Base-by-base conservation (phyloP, 23 red algal genomes). In the Pyropia haitanensis region DNA sequence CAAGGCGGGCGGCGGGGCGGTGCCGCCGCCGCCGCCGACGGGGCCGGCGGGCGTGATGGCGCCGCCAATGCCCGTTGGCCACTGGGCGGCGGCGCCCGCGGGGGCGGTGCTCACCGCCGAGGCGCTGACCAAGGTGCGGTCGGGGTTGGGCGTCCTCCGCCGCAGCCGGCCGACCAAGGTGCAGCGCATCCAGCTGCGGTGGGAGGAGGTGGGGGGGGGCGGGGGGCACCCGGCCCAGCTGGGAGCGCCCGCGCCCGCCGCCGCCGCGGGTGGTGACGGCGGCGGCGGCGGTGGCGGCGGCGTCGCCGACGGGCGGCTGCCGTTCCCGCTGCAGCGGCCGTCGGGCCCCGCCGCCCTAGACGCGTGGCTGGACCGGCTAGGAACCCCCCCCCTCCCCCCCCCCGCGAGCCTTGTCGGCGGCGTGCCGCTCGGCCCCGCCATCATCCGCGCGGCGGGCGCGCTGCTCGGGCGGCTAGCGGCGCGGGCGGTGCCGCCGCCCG, bases 351-450 rank as follows among this genome's bases (percentile, higher is more conserved):
- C 61, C n/a, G 58, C 53, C 52, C 77, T 84, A 27, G 79, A 84
- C 22, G 79, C 72, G 15, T 84, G 79, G 79, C 74, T 84, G 24
- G 67, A 73, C 39, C 58, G 63, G 19, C 79, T 84, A 48, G 51
- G 55, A 2, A 62, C 67, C 27, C 61, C 51, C 17, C 39, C 67
- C 18, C 54, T 51, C 22, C 44, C 56, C 21, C 49, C 68, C 50
- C 24, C 68, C 14, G 61, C 59, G 0, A 51, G 56, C 16, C 58
- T 88, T 31, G 57, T 70, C 3, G 51, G 58, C n/a, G 54, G 66
- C 27, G 82, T 88, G 21, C 82, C 82, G 16, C 66, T 88, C 21
- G 82, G 82, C 15, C 82, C 82, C 12, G 73, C 82, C 18, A 88
- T 88, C 29, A 59, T 72, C 13, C 49, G 82, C 18, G 64, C 82